Evolutionary conservation across 805 yeast species (phyloP).

Genomic region (Metschnikowia drakensbergensis): DNA sequence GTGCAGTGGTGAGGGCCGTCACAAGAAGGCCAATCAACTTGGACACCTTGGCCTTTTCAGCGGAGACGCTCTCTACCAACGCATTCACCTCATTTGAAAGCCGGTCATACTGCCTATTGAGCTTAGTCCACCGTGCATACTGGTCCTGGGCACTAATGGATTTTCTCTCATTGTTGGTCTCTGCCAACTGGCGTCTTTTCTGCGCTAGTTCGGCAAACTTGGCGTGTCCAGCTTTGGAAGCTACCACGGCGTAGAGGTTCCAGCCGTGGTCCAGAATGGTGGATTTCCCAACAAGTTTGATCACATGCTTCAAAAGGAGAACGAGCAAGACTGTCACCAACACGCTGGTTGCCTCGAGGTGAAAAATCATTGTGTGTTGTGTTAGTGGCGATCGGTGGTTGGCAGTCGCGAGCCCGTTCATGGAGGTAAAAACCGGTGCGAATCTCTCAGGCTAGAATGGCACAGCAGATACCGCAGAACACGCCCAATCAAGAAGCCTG

Average conservation of each 20-base stretch:
- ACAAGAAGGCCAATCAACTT: constrained; percentile 30
- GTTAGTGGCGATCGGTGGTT: background rate
- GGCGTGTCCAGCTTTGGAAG: constrained; percentile 33
- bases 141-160: constrained; percentile 83
- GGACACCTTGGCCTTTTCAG: constrained; percentile 33
- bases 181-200: constrained; percentile 42
- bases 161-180: constrained; percentile 50
- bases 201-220: constrained; percentile 21
- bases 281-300: constrained; percentile 35
- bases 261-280: constrained; percentile 34
- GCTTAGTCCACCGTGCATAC: constrained; percentile 93
- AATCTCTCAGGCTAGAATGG: background rate
- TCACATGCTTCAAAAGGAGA: constrained; percentile 21
- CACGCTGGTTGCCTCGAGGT: constrained; percentile 35
- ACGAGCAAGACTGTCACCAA: constrained; percentile 28
- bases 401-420: background rate
- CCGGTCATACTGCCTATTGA: constrained; percentile 67
- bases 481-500: no score
- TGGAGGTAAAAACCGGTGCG: background rate
- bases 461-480: background rate
- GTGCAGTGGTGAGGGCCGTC: constrained; percentile 41
- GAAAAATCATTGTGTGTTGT: constrained; percentile 17
- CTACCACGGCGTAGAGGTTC: constrained; percentile 32
- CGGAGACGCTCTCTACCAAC: constrained; percentile 37
- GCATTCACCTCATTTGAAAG: constrained; percentile 49